phyloP scores from a whole-genome alignment of 1,139 yeast genomes.

The Lodderomyces theae region DNA sequence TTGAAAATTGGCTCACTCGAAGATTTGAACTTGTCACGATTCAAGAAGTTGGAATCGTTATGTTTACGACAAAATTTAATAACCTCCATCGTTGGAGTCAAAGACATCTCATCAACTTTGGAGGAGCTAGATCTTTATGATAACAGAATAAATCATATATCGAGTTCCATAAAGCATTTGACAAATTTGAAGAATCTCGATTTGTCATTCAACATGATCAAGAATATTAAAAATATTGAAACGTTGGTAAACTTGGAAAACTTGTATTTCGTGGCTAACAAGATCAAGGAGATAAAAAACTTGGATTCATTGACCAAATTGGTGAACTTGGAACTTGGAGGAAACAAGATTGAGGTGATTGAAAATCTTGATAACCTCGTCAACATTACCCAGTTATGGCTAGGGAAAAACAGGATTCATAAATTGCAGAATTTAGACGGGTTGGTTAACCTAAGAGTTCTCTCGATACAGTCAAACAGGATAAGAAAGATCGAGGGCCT shows the following conservation, averaged over 20 bases:
- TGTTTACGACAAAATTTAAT: conserved; percentile 85
- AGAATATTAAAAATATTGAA: conserved; percentile 78
- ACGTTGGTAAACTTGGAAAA: conserved; percentile 60
- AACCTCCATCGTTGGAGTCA: conserved; percentile 68
- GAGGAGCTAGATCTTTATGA: conserved; percentile 89
- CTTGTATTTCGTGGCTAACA: conserved; percentile 86
- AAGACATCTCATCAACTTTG: conserved; percentile 54
- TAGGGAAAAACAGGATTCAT: conserved; percentile 82
- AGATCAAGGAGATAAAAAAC: conserved; percentile 69
- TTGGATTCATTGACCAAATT: conserved; percentile 58
- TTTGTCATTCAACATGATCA: conserved; percentile 86
- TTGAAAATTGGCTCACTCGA: conserved; percentile 68
- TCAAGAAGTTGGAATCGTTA: conserved; percentile 54
- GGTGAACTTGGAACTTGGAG: conserved; percentile 84
- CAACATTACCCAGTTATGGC: conserved; percentile 77
- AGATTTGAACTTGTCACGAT: conserved; percentile 60
- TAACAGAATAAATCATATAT: conserved; percentile 84
- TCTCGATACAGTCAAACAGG: conserved; percentile 88
- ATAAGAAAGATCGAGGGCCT: conserved; percentile 79
- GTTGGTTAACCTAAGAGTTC: conserved; percentile 64
- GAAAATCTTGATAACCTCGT: conserved; percentile 53
- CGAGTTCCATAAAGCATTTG: conserved; percentile 62
- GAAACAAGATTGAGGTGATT: conserved; percentile 71
- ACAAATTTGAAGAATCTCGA: conserved; percentile 63
- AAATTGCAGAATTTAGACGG: conserved; percentile 60